Percentiles rank a stretch among this genome's conserved stretches.
Conservation (phyloP, 768 basidiomycete genomes). For the Nevesoporus exiguus region DNA sequence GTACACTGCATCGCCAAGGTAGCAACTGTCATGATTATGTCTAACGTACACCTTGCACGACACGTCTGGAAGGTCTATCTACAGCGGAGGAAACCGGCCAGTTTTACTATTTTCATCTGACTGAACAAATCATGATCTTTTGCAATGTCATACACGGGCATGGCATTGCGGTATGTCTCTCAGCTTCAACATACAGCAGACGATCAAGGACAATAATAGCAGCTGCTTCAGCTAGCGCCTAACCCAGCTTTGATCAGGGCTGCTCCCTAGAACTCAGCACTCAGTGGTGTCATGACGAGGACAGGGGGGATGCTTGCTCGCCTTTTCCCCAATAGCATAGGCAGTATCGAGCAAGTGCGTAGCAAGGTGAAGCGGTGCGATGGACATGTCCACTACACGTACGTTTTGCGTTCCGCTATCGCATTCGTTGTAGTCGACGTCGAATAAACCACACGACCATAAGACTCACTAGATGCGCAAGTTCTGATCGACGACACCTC, state of each 20-base stretch:
- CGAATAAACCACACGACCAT: background rate
- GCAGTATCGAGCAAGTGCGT: slow-evolving; percentile 17
- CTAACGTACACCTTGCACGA: too few relatives aligned
- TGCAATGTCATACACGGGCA: too few relatives aligned
- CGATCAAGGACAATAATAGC: background rate
- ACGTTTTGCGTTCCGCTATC: slow-evolving; percentile 15
- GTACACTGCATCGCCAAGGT: too few relatives aligned
- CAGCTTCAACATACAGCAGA: background rate
- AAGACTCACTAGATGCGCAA: slow-evolving; percentile 14
- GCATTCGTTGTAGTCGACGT: background rate
- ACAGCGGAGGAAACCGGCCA: too few relatives aligned
- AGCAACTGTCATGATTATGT: too few relatives aligned
- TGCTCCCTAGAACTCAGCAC: slow-evolving; percentile 2
- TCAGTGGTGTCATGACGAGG: background rate
- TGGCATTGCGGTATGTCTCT: background rate
- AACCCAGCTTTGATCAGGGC: slow-evolving; percentile 5
- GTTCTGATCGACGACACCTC: slow-evolving; percentile 15
- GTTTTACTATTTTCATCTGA: too few relatives aligned
- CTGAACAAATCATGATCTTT: too few relatives aligned
- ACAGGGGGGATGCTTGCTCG: background rate
- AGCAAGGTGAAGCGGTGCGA: slow-evolving; percentile 11
- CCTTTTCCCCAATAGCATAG: slow-evolving; percentile 10
- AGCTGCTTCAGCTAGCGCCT: too few relatives aligned
- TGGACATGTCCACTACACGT: slow-evolving; percentile 17
- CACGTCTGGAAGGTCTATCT: too few relatives aligned